Conservation (phyloP, 73 alveolate species). For the Tetrahymena borealis region DNA sequence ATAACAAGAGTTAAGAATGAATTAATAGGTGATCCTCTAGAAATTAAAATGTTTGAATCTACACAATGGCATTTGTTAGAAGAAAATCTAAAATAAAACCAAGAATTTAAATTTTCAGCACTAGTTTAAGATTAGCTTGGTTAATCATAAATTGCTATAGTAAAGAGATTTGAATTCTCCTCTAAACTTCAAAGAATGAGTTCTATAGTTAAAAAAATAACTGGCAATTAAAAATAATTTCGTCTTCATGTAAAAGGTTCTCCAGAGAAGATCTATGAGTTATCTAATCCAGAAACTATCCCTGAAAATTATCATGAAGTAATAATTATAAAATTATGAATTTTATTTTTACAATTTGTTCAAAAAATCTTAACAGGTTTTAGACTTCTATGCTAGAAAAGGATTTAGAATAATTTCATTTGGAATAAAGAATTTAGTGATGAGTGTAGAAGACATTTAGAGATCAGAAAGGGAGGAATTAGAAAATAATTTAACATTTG, state of each 20-base stretch:
- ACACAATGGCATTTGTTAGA: conserved; percentile 62
- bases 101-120: conserved; percentile 6
- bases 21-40: conserved; percentile 89
- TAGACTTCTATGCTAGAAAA: conserved; percentile 66
- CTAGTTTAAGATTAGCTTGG: neutral
- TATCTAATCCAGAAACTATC: conserved; percentile 51
- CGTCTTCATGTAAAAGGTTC: conserved; percentile 75
- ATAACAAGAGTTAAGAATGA: conserved; percentile 69
- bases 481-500: conserved; percentile 63
- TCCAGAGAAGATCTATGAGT: conserved; percentile 74
- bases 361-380: conserved; percentile 11
- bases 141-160: neutral
- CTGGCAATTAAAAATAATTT: neutral
- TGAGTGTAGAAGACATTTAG: conserved; percentile 42
- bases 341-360: too few relatives aligned
- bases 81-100: conserved; percentile 44
- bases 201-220: conserved; percentile 29
- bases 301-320: conserved; percentile 65
- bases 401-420: conserved; percentile 84
- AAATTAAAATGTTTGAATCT: conserved; percentile 85
- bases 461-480: conserved; percentile 47
- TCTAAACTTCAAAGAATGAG: conserved; percentile 63
- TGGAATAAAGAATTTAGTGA: conserved; percentile 48
- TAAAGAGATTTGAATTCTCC: conserved; percentile 49
- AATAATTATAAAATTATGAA: conserved; percentile 55